Evolutionary conservation across 371 early-diverging fungal species (phyloP), one percentile per base, ranked within the genome.

Genomic region (Mortierella sp.): DNA sequence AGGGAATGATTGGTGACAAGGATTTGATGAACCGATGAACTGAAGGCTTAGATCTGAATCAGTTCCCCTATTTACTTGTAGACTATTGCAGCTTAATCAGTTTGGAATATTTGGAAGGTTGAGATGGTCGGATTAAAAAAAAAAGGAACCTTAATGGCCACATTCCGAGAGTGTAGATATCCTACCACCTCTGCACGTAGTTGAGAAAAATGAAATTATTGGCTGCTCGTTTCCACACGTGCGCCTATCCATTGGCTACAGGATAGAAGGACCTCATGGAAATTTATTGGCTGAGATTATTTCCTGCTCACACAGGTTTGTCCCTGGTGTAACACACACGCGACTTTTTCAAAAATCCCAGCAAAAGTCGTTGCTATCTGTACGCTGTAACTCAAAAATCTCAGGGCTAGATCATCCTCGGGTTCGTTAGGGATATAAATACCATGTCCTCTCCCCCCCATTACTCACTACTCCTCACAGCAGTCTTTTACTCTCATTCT

Each of bases 321-420:
- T 4, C 55, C 21, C 15, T 19, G 57, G 70, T 63, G 63, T 48
- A 21, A 63, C 64, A 40, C 63, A 62, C 70, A 70, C 70, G 58
- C 70, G 63, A 70, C 58, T 57, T 38, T 55, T 5, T 19, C 1
- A 4, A 36, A 4, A 4, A 32, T 58, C 33, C 58, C 24, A 28
- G 16, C 36, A 15, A 16, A 16, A 13, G 58, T 16, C 16, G 11
- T 24, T 32, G 28, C 9, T 19, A 61, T 3, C 36, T 5, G 36
- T 6, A 36, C 36, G 3, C 6, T 36, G 7, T 36, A 43, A 43
- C 15, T 43, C 43, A 43, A 43, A 43, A 13, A 43, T 10, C 40
- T 21, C 11, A 52, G 21, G 24, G 15, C n/a, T 55, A n/a, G 36
- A 5, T 19, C 11, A 16, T 15, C 38, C 16, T 47, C 36, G n/a